Percentiles rank a stretch among this genome's conserved stretches.
Evolutionary conservation across 495 filamentous ascomycete species (phyloP).

Genomic region (Hamigera avellanea): DNA sequence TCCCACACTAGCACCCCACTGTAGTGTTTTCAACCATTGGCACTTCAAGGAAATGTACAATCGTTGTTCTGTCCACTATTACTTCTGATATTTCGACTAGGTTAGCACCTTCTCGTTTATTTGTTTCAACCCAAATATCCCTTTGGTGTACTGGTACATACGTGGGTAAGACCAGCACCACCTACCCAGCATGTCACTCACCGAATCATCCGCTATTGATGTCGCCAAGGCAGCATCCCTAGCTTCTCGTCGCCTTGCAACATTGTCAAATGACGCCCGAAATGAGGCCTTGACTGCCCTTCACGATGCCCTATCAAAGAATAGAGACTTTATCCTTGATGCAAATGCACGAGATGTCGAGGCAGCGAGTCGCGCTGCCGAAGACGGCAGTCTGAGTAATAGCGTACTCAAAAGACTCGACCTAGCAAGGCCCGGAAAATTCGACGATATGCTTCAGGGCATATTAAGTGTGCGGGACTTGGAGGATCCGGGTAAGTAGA

Average conservation of each 20-base stretch:
- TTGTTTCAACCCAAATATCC: too few species aligned
- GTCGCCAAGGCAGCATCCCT: slow-evolving; percentile 58
- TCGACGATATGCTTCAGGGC: slow-evolving; percentile 94
- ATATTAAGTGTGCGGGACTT: slow-evolving; percentile 81
- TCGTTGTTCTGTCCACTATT: too few species aligned
- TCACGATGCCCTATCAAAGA: slow-evolving; percentile 53
- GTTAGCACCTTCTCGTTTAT: too few species aligned
- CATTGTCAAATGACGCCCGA: slow-evolving; percentile 49
- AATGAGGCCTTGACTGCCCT: slow-evolving; percentile 79
- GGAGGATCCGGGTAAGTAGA: slow-evolving; percentile 68
- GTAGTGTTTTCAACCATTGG: too few species aligned
- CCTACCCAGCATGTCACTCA: slow-evolving; percentile 73
- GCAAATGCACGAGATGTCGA: slow-evolving; percentile 79
- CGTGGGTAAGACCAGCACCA: too few species aligned
- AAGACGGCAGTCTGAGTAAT: slow-evolving; percentile 61
- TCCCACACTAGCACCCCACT: too few species aligned
- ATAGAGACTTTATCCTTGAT: slow-evolving; percentile 63
- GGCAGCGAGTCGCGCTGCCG: slow-evolving; percentile 57
- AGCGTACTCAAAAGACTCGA: slow-evolving; percentile 89
- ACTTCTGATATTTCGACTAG: too few species aligned
- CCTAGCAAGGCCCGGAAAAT: slow-evolving; percentile 75
- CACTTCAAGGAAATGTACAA: too few species aligned
- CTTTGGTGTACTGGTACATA: too few species aligned
- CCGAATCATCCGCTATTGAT: slow-evolving; percentile 54
- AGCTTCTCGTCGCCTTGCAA: slow-evolving; percentile 58